Conservation (phyloP, 164 flowering plant species). For the Piper longum region DNA sequence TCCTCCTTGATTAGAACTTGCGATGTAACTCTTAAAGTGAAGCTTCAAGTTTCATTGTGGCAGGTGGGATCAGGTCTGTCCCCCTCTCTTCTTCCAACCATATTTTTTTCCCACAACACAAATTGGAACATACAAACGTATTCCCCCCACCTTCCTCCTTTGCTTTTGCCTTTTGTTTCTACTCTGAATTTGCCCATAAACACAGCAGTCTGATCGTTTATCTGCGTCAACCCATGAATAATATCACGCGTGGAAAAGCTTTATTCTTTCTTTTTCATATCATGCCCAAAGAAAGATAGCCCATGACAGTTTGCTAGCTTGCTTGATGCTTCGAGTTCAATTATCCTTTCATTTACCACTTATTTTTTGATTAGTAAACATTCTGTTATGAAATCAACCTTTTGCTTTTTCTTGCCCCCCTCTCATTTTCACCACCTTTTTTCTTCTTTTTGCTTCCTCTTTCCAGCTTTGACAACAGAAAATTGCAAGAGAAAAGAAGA, state of each 20-base stretch:
- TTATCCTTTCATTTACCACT: neutral
- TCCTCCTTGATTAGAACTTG: neutral
- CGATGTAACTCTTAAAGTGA: neutral
- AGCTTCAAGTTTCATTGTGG: neutral
- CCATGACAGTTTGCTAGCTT: neutral
- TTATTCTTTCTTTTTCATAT: neutral
- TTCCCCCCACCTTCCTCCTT: too few species aligned
- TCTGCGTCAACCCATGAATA: too few species aligned
- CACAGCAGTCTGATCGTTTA: too few species aligned
- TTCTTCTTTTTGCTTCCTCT: neutral
- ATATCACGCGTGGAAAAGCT: neutral
- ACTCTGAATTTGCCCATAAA: too few species aligned
- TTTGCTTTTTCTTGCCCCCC: neutral
- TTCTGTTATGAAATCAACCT: neutral
- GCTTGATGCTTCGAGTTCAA: neutral
- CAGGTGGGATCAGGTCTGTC: neutral
- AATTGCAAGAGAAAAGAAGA: neutral
- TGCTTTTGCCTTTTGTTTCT: too few species aligned
- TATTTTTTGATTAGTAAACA: neutral
- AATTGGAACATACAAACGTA: neutral
- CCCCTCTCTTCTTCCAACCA: neutral
- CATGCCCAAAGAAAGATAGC: neutral
- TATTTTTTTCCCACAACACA: neutral
- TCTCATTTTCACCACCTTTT: neutral
- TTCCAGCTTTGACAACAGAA: neutral